A percentile compares a stretch with the other conserved stretches of the same genome.
Conservation (phyloP, 1,139 yeast genomes). For the Lodderomyces jiufengensis region DNA sequence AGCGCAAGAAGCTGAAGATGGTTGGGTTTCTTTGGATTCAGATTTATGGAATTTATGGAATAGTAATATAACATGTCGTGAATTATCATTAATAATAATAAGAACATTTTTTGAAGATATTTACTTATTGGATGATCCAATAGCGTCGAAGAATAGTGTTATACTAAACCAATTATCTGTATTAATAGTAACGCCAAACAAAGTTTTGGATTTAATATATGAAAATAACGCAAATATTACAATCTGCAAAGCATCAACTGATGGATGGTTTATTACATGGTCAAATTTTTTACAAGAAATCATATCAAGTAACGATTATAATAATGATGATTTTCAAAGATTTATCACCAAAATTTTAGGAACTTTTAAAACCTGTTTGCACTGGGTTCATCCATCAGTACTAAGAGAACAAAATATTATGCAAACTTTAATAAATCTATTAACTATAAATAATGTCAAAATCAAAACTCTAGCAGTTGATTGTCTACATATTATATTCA, state of each 20-base stretch:
- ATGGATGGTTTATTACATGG: conserved; percentile 91
- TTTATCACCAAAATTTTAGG: conserved; percentile 70
- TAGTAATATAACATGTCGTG: conserved; percentile 58
- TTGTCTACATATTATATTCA: conserved; percentile 83
- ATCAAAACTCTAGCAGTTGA: conserved; percentile 85
- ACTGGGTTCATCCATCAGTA: conserved; percentile 83
- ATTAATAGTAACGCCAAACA: conserved; percentile 72
- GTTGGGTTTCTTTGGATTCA: conserved; percentile 91
- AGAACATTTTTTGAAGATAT: conserved; percentile 91
- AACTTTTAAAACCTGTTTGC: conserved; percentile 83
- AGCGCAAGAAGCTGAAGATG: conserved; percentile 50
- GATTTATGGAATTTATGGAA: conserved; percentile 76
- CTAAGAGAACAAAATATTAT: conserved; percentile 66
- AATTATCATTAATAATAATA: conserved; percentile 70
- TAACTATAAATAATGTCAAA: conserved; percentile 57
- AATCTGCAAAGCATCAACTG: conserved; percentile 57
- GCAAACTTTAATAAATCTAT: conserved; percentile 57
- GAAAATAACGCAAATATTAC: conserved; percentile 66
- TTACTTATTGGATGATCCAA: conserved; percentile 87
- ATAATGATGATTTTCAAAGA: conserved; percentile 35
- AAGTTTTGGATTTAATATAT: conserved; percentile 61
- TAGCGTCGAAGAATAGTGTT: conserved; percentile 78
- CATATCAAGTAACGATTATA: conserved; percentile 28
- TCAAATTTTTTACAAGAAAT: conserved; percentile 58
- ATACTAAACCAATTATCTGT: conserved; percentile 79